A percentile compares a stretch with the other conserved stretches of the same genome.
phyloP scores from a whole-genome alignment of 2,329 filamentous ascomycete species.

The Xylariomycetidae sp. region DNA sequence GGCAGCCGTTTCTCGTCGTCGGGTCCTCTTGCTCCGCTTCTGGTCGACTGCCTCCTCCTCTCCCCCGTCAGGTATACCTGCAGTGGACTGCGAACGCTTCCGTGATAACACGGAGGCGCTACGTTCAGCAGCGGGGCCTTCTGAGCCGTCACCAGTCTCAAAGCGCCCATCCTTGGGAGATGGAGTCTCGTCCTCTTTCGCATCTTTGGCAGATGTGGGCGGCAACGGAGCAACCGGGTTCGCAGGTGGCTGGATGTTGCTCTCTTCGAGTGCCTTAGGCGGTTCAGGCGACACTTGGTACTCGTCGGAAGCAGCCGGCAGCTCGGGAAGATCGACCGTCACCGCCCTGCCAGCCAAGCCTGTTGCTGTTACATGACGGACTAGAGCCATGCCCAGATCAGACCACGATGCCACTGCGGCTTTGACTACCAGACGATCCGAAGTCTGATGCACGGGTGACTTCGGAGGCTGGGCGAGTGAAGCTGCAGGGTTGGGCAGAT shows the following conservation, averaged over 20 bases:
- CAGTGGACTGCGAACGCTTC: conserved; percentile 58
- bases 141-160: conserved; percentile 23
- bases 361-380: conserved; percentile 27
- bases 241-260: conserved; percentile 5
- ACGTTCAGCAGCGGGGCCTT: conserved; percentile 29
- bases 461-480: conserved; percentile 17
- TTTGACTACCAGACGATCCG: conserved; percentile 21
- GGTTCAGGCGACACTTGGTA: conserved; percentile 18
- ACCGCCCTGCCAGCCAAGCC: conserved; percentile 31
- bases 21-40: conserved; percentile 60
- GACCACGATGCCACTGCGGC: conserved; percentile 34
- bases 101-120: conserved; percentile 39
- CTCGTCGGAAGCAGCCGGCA: conserved; percentile 26
- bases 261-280: conserved; percentile 10
- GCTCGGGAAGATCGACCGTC: conserved; percentile 30
- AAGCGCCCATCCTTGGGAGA: conserved; percentile 27
- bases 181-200: conserved; percentile 33
- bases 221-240: conserved; percentile 9
- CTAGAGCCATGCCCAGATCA: conserved; percentile 35
- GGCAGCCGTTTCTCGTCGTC: conserved; percentile 50
- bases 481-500: conserved; percentile 48
- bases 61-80: conserved; percentile 48
- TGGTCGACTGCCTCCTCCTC: conserved; percentile 53
- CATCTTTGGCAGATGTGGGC: no score
- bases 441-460: conserved; percentile 1